Conservation (phyloP, 352 stramenopile species). For the Sclerospora graminicola region DNA sequence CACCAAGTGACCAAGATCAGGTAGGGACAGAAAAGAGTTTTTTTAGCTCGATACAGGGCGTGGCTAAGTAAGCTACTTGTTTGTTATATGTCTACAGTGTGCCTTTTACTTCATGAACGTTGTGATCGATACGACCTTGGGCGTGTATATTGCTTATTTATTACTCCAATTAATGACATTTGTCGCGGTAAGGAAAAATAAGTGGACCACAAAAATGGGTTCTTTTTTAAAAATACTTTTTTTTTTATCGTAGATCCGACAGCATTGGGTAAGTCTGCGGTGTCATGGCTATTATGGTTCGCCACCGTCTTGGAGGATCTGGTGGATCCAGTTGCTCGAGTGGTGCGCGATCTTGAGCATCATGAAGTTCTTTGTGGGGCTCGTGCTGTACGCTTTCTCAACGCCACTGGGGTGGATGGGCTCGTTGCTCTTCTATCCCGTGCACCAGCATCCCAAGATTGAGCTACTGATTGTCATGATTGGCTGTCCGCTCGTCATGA, state of each 20-base stretch:
- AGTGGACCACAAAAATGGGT: too few relatives aligned
- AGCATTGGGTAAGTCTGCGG: constrained; percentile 49
- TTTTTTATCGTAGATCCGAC: constrained; percentile 42
- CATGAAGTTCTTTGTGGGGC: constrained; percentile 62
- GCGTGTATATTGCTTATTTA: constrained; percentile 75
- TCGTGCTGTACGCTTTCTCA: constrained; percentile 53
- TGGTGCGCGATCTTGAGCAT: constrained; percentile 53
- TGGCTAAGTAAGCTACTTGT: too few relatives aligned
- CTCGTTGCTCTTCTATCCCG: constrained; percentile 53
- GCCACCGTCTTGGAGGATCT: constrained; percentile 53
- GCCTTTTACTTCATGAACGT: constrained; percentile 86
- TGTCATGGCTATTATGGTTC: constrained; percentile 58
- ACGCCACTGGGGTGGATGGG: constrained; percentile 46
- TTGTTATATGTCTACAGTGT: constrained; percentile 23
- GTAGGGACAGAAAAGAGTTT: too few relatives aligned
- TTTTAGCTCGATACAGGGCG: too few relatives aligned
- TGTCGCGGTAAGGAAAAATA: constrained; percentile 47
- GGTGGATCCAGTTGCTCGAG: constrained; percentile 47
- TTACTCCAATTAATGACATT: constrained; percentile 49
- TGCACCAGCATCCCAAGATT: constrained; percentile 60
- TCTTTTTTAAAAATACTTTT: too few relatives aligned
- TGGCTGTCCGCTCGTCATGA: constrained; percentile 73
- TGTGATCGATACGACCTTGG: constrained; percentile 71
- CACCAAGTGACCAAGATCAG: constrained; percentile 47
- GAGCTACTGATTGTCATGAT: constrained; percentile 82